Percentiles rank a stretch among this genome's conserved stretches.
These are phyloP conservation scores for Tagetes patula DNA, from an alignment of 129 eudicot genomes.

Conservation along the genomic window DNA sequence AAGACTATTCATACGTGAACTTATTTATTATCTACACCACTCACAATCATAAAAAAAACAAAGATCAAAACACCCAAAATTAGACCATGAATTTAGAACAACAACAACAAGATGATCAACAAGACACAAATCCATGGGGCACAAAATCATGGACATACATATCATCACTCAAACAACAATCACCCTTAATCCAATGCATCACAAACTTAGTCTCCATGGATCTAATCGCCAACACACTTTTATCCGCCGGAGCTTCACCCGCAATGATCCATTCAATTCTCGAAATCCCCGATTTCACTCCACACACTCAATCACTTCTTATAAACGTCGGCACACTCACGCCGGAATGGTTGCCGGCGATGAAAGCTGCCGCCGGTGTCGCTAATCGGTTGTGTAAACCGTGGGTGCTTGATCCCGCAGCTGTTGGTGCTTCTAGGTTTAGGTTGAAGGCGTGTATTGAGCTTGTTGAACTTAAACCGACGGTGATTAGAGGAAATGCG, in stretches of 20 bases:
- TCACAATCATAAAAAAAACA: too few relatives aligned
- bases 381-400: conserved; percentile 53
- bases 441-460: conserved; percentile 79
- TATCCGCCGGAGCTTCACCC: conserved; percentile 92
- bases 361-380: conserved; percentile 70
- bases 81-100: neutral
- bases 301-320: conserved; percentile 53
- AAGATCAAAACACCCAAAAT: too few relatives aligned
- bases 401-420: conserved; percentile 97
- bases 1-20: too few relatives aligned
- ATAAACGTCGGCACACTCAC: conserved; percentile 83
- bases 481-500: conserved; percentile 82
- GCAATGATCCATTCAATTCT: conserved; percentile 72
- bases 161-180: conserved; percentile 34
- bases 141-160: conserved; percentile 55
- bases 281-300: conserved; percentile 92
- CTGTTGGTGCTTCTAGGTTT: conserved; percentile 72
- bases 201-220: conserved; percentile 93
- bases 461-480: conserved; percentile 56
- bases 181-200: conserved; percentile 85
- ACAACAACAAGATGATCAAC: neutral
- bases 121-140: conserved; percentile 26
- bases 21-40: too few relatives aligned
- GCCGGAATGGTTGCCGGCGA: conserved; percentile 73
- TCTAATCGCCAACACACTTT: conserved; percentile 79